phyloP scores from a whole-genome alignment of 805 yeast genomes.

The Candida corydali region DNA sequence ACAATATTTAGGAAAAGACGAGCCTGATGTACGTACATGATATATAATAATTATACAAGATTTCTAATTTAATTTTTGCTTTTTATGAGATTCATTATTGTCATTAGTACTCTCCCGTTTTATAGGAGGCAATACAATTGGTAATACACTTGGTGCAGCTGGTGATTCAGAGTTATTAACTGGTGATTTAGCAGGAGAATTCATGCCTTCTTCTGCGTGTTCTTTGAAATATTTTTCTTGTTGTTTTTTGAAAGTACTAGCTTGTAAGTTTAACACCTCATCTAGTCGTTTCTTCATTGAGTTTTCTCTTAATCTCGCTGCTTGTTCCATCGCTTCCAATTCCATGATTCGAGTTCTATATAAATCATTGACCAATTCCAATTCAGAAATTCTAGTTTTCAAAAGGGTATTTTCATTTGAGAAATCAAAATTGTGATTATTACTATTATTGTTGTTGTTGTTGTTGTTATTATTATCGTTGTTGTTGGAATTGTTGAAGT shows the following conservation, averaged over 20 bases:
- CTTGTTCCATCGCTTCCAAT: slow-evolving; percentile 65
- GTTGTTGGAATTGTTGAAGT: slow-evolving; percentile 6
- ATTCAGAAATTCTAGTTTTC: slow-evolving; percentile 76
- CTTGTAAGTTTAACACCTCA: slow-evolving; percentile 22
- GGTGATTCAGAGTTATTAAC: slow-evolving; percentile 2
- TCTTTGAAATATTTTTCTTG: slow-evolving; percentile 1
- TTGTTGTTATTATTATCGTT: slow-evolving; percentile 11
- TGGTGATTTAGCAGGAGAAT: slow-evolving; percentile 1
- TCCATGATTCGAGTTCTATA: slow-evolving; percentile 80
- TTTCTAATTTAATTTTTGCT: slow-evolving; percentile 11
- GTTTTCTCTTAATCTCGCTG: slow-evolving; percentile 47
- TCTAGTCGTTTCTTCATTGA: slow-evolving; percentile 47
- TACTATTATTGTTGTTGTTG: slow-evolving; percentile 9
- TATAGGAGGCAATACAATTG: slow-evolving; percentile 15
- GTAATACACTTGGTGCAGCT: not conserved
- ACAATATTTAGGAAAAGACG: slow-evolving; percentile 71
- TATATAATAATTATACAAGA: not conserved
- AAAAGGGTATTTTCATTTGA: slow-evolving; percentile 39
- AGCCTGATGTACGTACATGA: slow-evolving; percentile 85
- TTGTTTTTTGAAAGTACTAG: not conserved
- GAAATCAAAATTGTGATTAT: slow-evolving; percentile 7
- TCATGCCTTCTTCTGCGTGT: not conserved
- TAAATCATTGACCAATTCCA: slow-evolving; percentile 86
- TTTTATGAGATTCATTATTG: slow-evolving; percentile 9
- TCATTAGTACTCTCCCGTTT: slow-evolving; percentile 22